These are phyloP conservation scores for Bipolaris victoriae DNA, from an alignment of 2,329 filamentous ascomycete genomes.

Conservation along the genomic window DNA sequence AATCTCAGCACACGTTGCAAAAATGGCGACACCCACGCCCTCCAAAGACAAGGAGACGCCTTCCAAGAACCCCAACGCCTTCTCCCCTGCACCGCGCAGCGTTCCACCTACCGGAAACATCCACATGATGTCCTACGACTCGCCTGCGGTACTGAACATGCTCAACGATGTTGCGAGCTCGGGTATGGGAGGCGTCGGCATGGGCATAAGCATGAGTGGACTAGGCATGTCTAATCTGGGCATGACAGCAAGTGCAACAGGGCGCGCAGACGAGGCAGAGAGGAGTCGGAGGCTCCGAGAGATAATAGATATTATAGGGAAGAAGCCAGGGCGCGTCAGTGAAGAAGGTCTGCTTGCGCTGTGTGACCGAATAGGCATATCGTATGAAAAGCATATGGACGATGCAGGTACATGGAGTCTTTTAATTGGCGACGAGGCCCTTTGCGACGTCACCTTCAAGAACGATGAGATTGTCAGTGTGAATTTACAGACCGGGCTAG, in stretches of 20 bases:
- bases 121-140: constrained; percentile 49
- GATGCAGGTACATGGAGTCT: constrained; percentile 43
- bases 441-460: constrained; percentile 38
- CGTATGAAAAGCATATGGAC: constrained; percentile 44
- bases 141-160: constrained; percentile 52
- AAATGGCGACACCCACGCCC: constrained; percentile 49
- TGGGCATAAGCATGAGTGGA: constrained; percentile 50
- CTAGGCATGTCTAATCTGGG: constrained; percentile 51
- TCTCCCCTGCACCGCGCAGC: constrained; percentile 52
- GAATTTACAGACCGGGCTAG: constrained; percentile 67
- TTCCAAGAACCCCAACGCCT: constrained; percentile 46
- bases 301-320: constrained; percentile 70
- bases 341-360: constrained; percentile 77
- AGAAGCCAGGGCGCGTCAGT: constrained; percentile 72
- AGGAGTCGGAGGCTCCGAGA: constrained; percentile 60
- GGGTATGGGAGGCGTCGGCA: constrained; percentile 41
- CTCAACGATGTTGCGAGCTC: constrained; percentile 48
- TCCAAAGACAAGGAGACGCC: constrained; percentile 43
- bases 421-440: constrained; percentile 43
- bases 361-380: constrained; percentile 69
- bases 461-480: constrained; percentile 61
- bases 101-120: constrained; percentile 49
- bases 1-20: background rate
- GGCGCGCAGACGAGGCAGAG: constrained; percentile 60
- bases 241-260: constrained; percentile 46